Evolutionary conservation across 805 yeast genomes (phyloP), one percentile per base, ranked within the genome.

Genomic region (Saturnispora zaruensis): DNA sequence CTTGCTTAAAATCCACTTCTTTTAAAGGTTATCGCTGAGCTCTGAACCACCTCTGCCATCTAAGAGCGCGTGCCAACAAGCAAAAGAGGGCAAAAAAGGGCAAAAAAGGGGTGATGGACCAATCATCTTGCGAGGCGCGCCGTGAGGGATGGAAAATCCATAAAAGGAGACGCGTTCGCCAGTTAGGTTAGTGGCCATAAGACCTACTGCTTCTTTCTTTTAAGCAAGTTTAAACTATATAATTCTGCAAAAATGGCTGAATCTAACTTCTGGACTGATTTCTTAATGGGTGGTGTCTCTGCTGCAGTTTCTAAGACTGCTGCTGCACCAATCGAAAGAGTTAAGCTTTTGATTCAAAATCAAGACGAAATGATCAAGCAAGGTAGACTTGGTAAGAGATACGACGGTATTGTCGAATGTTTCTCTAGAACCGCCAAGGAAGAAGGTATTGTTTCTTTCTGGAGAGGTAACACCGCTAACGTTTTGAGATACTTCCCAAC

Each of bases 381-480:
- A 78, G 96, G 97, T 70, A 88, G 96, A 79, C 79, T 89, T 67
- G 77, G 87, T 62, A 78, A 70, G 66, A 82, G 77, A 71, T 89
- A 90, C 83, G 81, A 75, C 61, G 97, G 97, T 86, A 90, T 89
- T 59, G 75, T 64, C 57, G 97, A 89, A 69, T 87, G 96, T 78
- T 89, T 90, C 95, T 81, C 70, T 67, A 86, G 96, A 81, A 90
- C 97, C 63, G 84, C 90, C 59, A 84, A 86, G 63, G 87, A 84
- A 63, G 97, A 89, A 79, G 97, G 97, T 82, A 67, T 86, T 58
- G 78, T 75, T 61, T 76, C 97, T 58, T 88, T 89, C 91, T 89
- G 97, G 97, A 85, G 96, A 85, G 97, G 97, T 82, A 89, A 89
- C 90, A 90, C 96, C 60, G 97, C 97, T 67, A 89, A 89, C 77